These are phyloP conservation scores for Candida pseudoviswanathii DNA, from an alignment of 1,139 yeast species.

Conservation along the genomic window DNA sequence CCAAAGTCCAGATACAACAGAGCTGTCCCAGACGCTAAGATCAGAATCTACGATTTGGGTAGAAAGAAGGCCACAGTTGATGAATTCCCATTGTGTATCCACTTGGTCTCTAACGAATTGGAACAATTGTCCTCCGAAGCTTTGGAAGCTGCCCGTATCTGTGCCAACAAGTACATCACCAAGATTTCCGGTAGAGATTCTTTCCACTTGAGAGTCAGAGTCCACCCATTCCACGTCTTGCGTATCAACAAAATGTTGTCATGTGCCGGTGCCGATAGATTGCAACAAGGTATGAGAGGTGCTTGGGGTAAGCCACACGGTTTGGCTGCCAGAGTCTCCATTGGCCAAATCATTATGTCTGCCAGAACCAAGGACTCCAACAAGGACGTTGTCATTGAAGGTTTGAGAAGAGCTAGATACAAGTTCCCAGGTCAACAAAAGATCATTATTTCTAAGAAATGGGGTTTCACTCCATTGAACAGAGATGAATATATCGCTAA, in stretches of 20 bases:
- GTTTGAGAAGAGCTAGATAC: constrained; percentile 99
- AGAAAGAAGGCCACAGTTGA: constrained; percentile 99
- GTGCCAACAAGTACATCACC: constrained; percentile 99
- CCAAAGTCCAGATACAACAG: constrained; percentile 99
- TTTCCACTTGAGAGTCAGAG: constrained; percentile 99
- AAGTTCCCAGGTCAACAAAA: constrained; percentile 99
- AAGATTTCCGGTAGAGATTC: constrained; percentile 97
- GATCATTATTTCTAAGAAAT: constrained; percentile 98
- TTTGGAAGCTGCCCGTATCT: constrained; percentile 99
- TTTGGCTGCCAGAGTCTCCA: constrained; percentile 98
- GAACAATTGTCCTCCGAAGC: constrained; percentile 99
- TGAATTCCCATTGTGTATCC: constrained; percentile 99
- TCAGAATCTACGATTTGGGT: constrained; percentile 98
- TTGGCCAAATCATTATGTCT: constrained; percentile 98
- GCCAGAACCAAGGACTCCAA: constrained; percentile 97
- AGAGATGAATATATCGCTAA: constrained; percentile 94
- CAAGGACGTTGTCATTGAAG: constrained; percentile 97
- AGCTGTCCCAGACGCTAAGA: constrained; percentile 99
- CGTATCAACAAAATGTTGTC: constrained; percentile 99
- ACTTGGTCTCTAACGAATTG: constrained; percentile 97
- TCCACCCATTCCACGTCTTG: constrained; percentile 99
- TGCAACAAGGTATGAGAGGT: constrained; percentile 99
- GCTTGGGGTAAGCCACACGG: constrained; percentile 99
- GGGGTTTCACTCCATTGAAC: constrained; percentile 99
- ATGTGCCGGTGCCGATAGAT: constrained; percentile 99